A percentile compares a stretch with the other conserved stretches of the same genome.
These are phyloP conservation scores for Lenwebbia sp. DNA, from an alignment of 345 rosid species.

Conservation along the genomic window DNA sequence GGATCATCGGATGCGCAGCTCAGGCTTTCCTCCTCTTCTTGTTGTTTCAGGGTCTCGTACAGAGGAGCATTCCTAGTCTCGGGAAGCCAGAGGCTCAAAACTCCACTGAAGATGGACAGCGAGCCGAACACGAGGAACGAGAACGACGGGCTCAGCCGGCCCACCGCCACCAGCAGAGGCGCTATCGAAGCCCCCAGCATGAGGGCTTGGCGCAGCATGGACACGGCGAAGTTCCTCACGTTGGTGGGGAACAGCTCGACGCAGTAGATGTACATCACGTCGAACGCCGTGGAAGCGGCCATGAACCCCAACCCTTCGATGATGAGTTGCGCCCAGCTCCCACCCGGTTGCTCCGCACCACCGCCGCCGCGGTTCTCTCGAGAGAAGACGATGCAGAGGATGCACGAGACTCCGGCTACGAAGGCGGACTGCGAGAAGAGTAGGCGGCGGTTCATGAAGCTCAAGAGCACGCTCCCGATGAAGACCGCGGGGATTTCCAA, in stretches of 20 bases:
- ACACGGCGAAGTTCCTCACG: slow-evolving; percentile 58
- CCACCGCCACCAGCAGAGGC: slow-evolving; percentile 48
- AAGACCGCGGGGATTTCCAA: slow-evolving; percentile 77
- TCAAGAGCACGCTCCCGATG: slow-evolving; percentile 31
- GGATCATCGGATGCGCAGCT: background rate
- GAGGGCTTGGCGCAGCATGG: slow-evolving; percentile 41
- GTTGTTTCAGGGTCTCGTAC: slow-evolving; percentile 49
- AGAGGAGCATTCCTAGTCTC: slow-evolving; percentile 62
- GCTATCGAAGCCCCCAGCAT: slow-evolving; percentile 78
- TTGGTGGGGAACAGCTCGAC: slow-evolving; percentile 72
- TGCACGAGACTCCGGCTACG: slow-evolving; percentile 35
- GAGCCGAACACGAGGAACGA: slow-evolving; percentile 50
- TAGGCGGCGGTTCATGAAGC: slow-evolving; percentile 42
- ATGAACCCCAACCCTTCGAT: slow-evolving; percentile 56
- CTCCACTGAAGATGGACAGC: slow-evolving; percentile 41
- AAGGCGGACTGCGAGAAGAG: slow-evolving; percentile 36
- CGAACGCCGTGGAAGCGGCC: slow-evolving; percentile 52
- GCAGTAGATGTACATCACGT: slow-evolving; percentile 42
- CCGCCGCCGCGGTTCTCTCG: background rate
- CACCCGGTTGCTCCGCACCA: background rate
- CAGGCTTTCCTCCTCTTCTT: slow-evolving; percentile 28
- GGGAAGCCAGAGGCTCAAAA: slow-evolving; percentile 41
- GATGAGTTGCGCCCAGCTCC: slow-evolving; percentile 44
- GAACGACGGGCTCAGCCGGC: slow-evolving; percentile 37
- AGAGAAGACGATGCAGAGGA: slow-evolving; percentile 48